These are phyloP conservation scores for Bonia amplexicaulis DNA, from an alignment of 176 grass and related monocot genomes.

Conservation along the genomic window DNA sequence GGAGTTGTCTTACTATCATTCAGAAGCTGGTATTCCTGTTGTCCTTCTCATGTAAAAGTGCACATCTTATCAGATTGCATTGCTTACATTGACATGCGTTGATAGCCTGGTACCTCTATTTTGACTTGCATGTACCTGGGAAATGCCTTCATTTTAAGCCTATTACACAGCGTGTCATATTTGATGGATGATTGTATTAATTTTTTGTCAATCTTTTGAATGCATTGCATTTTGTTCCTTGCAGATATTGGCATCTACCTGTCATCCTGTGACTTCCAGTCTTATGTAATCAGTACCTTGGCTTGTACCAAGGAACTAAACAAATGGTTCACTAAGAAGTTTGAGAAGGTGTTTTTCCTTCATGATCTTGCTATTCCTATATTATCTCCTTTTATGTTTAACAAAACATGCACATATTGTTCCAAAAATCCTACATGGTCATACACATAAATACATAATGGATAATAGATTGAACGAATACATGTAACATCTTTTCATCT, in stretches of 20 bases:
- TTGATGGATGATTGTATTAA: not conserved
- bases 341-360: constrained; percentile 42
- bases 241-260: constrained; percentile 44
- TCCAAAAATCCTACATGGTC: not conserved
- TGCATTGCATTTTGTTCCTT: constrained; percentile 16
- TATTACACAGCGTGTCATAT: not conserved
- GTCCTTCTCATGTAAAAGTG: constrained; percentile 14
- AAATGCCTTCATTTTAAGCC: not conserved
- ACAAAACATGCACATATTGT: not conserved
- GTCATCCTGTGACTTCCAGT: constrained; percentile 40
- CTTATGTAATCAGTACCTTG: constrained; percentile 23
- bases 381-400: constrained; percentile 20
- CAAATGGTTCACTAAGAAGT: constrained; percentile 50
- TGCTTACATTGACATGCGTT: constrained; percentile 2
- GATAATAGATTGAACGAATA: not conserved
- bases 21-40: constrained; percentile 41
- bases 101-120: not conserved
- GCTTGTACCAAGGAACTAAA: constrained; percentile 36
- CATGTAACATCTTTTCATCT: not conserved
- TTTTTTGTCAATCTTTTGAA: constrained; percentile 13
- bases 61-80: constrained; percentile 13
- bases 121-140: constrained; percentile 7
- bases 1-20: constrained; percentile 51
- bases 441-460: not conserved
- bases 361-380: not conserved